phyloP scores from a whole-genome alignment of 192 early-diverging fungal species.

The Dispira parvispora region DNA sequence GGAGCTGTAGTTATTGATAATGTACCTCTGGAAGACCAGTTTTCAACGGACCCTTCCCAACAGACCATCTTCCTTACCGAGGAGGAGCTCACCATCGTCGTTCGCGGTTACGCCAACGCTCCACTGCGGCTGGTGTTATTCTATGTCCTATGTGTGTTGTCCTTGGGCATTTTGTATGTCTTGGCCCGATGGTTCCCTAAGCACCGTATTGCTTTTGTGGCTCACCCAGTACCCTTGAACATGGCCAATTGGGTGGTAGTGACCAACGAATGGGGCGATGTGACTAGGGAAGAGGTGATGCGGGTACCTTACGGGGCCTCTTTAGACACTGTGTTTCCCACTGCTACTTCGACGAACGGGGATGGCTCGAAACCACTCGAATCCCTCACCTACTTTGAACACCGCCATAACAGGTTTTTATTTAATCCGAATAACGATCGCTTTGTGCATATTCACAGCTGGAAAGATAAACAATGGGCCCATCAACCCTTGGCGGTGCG shows the following conservation, averaged over 20 bases:
- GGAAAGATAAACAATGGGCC: conserved; percentile 28
- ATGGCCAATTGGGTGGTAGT: conserved; percentile 60
- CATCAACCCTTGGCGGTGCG: conserved; percentile 19
- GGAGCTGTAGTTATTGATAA: not conserved
- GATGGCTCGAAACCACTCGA: conserved; percentile 16
- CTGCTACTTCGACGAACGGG: conserved; percentile 19
- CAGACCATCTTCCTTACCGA: conserved; percentile 44
- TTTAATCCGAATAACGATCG: conserved; percentile 26
- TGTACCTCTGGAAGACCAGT: not conserved
- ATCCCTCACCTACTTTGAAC: conserved; percentile 22
- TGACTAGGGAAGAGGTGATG: conserved; percentile 30
- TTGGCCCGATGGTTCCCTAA: conserved; percentile 73
- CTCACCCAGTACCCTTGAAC: conserved; percentile 38
- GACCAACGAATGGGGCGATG: conserved; percentile 48
- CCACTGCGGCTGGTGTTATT: conserved; percentile 35
- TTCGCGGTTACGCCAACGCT: conserved; percentile 45
- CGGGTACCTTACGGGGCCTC: conserved; percentile 46
- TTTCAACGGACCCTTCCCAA: conserved; percentile 16
- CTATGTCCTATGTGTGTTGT: conserved; percentile 40
- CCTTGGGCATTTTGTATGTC: conserved; percentile 55
- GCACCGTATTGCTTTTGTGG: conserved; percentile 54
- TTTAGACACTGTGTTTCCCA: conserved; percentile 45
- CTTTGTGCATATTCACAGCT: conserved; percentile 26
- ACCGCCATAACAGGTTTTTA: conserved; percentile 30
- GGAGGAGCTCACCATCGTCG: conserved; percentile 44